Conservation (phyloP, 352 stramenopile genomes). For the Globisporangium carolinianum region DNA sequence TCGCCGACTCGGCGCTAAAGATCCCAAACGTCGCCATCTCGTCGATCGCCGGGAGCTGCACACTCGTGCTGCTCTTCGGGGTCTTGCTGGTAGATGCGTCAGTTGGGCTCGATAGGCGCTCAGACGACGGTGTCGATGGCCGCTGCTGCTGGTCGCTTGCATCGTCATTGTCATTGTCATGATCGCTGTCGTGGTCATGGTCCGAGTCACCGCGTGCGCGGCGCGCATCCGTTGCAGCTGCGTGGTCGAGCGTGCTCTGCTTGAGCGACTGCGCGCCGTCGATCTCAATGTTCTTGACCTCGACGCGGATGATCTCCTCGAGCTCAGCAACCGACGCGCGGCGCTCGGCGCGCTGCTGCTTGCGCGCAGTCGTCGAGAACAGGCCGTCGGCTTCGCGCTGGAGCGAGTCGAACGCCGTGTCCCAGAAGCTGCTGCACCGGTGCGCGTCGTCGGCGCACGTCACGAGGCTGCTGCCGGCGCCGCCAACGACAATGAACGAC, state of each 20-base stretch:
- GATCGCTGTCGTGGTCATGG: slow-evolving; percentile 16
- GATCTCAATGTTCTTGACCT: slow-evolving; percentile 68
- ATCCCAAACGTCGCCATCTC: slow-evolving; percentile 51
- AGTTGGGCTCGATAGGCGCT: slow-evolving; percentile 5
- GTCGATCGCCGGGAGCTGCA: slow-evolving; percentile 30
- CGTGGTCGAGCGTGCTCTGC: slow-evolving; percentile 51
- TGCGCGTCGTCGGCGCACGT: slow-evolving; percentile 42
- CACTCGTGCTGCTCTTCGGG: slow-evolving; percentile 13
- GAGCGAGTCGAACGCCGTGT: slow-evolving; percentile 60
- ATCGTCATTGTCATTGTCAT: slow-evolving; percentile 7
- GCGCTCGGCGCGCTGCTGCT: slow-evolving; percentile 31
- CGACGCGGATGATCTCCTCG: slow-evolving; percentile 68
- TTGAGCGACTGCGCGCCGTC: slow-evolving; percentile 60
- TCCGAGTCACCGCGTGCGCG: slow-evolving; percentile 21
- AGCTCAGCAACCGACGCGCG: slow-evolving; percentile 53
- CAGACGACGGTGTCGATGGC: slow-evolving; percentile 6
- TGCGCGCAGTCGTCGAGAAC: slow-evolving; percentile 27
- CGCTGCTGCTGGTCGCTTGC: background rate
- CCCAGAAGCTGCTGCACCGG: slow-evolving; percentile 56
- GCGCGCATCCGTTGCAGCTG: slow-evolving; percentile 13
- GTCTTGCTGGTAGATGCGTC: too few species aligned
- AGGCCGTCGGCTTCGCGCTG: slow-evolving; percentile 50
- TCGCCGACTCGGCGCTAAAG: slow-evolving; percentile 71
- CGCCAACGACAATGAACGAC: slow-evolving; percentile 71
- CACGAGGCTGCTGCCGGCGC: slow-evolving; percentile 46